Evolutionary conservation across 306 rosid species (phyloP).

Genomic region (Carpinus viminea): DNA sequence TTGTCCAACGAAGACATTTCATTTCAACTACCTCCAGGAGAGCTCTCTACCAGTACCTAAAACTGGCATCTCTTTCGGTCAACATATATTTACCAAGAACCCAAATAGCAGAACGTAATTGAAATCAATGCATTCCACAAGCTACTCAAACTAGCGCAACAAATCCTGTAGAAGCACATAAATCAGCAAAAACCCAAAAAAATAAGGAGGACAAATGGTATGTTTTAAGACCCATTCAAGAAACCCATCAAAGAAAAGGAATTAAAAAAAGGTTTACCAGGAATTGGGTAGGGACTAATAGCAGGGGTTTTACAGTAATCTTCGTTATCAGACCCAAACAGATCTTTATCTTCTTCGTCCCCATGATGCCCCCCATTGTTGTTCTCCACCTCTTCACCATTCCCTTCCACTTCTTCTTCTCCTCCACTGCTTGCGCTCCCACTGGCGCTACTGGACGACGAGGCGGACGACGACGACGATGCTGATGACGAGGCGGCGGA

Average conservation of each 20-base stretch:
- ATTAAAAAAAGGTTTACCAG: conserved; percentile 51
- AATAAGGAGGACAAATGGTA: background rate
- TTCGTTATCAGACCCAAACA: conserved; percentile 88
- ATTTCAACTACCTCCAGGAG: background rate
- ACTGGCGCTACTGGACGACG: conserved; percentile 66
- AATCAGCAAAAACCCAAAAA: background rate
- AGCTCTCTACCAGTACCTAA: background rate
- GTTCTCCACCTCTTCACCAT: conserved; percentile 54
- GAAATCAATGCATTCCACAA: background rate
- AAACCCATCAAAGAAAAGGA: background rate
- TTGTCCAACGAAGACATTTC: background rate
- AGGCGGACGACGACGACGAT: conserved; percentile 56
- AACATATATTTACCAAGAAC: background rate
- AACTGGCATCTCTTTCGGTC: background rate
- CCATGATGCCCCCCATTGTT: conserved; percentile 22
- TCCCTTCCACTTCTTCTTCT: conserved; percentile 35
- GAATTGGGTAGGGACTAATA: conserved; percentile 66
- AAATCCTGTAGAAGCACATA: background rate
- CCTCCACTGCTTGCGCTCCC: conserved; percentile 41
- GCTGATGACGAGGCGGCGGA: conserved; percentile 41
- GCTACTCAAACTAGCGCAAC: background rate
- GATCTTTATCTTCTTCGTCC: conserved; percentile 62
- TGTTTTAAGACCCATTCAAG: background rate
- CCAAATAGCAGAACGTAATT: background rate
- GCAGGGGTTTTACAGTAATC: conserved; percentile 78